phyloP scores from a whole-genome alignment of 805 yeast genomes.

The Kluyveromyces aestuarii region DNA sequence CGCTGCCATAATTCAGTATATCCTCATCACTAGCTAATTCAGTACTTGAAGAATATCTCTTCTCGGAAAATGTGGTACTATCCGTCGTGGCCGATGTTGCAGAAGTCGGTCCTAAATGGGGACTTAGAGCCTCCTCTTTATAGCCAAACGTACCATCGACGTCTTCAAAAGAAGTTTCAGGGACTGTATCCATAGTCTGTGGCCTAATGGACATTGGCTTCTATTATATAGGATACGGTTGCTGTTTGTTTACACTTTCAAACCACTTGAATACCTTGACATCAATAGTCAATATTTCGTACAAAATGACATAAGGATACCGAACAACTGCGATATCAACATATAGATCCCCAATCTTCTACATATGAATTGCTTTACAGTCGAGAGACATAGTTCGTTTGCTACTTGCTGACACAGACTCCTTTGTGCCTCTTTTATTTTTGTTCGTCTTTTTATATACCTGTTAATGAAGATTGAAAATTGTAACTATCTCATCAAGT shows the following conservation, averaged over 20 bases:
- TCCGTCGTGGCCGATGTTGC: constrained; percentile 24
- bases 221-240: neutral
- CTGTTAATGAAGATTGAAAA: no score
- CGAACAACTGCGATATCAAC: neutral
- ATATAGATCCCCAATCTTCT: neutral
- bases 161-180: constrained; percentile 27
- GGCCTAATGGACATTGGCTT: constrained; percentile 16
- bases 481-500: neutral
- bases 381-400: no score
- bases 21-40: constrained; percentile 15
- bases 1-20: constrained; percentile 19
- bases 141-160: constrained; percentile 20
- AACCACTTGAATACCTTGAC: neutral
- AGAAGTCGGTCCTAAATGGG: constrained; percentile 9
- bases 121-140: constrained; percentile 3
- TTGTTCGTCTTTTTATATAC: neutral
- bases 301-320: neutral
- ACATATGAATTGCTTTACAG: no score
- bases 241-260: neutral
- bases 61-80: constrained; percentile 21
- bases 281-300: neutral
- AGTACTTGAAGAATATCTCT: constrained; percentile 10
- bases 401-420: no score
- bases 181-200: constrained; percentile 10
- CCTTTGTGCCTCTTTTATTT: neutral